A percentile compares a stretch with the other conserved stretches of the same genome.
Conservation (phyloP, 495 filamentous ascomycete species). For the Oidiodendron maius region DNA sequence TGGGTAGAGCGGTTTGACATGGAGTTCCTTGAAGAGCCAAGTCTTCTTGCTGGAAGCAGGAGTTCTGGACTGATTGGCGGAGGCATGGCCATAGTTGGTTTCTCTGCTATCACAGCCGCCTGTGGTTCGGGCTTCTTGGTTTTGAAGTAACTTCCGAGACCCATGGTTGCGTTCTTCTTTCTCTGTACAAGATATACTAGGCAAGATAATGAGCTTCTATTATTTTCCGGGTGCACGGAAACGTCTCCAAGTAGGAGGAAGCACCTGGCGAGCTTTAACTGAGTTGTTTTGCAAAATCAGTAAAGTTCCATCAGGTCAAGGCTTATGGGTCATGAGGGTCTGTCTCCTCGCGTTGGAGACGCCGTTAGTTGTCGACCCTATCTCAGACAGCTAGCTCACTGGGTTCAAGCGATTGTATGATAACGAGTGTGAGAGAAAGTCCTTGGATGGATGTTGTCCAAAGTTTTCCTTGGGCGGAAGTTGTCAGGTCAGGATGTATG, state of each 20-base stretch:
- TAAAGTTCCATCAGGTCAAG: neutral
- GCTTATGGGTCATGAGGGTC: no score
- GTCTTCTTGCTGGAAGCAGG: constrained; percentile 36
- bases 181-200: no score
- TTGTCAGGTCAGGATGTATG: no score
- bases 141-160: constrained; percentile 57
- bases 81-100: constrained; percentile 9
- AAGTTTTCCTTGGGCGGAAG: no score
- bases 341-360: constrained; percentile 1
- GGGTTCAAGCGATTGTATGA: constrained; percentile 9
- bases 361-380: constrained; percentile 2
- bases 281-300: neutral
- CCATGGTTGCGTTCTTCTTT: constrained; percentile 40
- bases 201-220: no score
- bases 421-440: constrained; percentile 15
- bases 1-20: constrained; percentile 39
- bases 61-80: constrained; percentile 35
- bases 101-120: constrained; percentile 16
- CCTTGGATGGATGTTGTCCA: constrained; percentile 15
- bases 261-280: no score
- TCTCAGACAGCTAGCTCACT: constrained; percentile 13
- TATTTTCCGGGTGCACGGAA: no score
- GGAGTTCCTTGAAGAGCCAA: constrained; percentile 45
- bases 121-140: constrained; percentile 35
- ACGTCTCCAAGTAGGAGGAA: no score